phyloP scores from a whole-genome alignment of 2,329 filamentous ascomycete genomes.

The Scedosporium aurantiacum region DNA sequence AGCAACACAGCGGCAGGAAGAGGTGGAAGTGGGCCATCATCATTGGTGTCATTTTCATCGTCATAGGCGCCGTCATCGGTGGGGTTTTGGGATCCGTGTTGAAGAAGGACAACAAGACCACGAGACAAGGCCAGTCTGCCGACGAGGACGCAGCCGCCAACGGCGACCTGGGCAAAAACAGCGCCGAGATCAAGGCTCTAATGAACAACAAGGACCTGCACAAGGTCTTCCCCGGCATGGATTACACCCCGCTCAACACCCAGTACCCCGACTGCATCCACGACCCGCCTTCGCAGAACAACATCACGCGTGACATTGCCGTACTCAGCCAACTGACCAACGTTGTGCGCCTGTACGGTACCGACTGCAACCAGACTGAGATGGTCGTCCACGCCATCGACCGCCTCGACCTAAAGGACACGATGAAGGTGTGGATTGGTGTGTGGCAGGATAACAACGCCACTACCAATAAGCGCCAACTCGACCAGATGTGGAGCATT shows the following conservation, averaged over 20 bases:
- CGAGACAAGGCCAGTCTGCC: constrained; percentile 36
- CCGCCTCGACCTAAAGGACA: constrained; percentile 55
- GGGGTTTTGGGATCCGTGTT: constrained; percentile 66
- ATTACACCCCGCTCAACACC: constrained; percentile 85
- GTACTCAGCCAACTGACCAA: constrained; percentile 86
- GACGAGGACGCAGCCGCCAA: constrained; percentile 49
- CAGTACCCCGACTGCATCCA: constrained; percentile 78
- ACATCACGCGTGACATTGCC: constrained; percentile 82
- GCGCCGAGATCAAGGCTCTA: constrained; percentile 66
- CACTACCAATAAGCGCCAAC: constrained; percentile 74
- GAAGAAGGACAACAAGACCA: constrained; percentile 24
- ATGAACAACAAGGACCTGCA: constrained; percentile 74
- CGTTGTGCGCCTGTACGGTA: constrained; percentile 80
- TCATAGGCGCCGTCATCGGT: constrained; percentile 61
- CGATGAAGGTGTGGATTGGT: constrained; percentile 84
- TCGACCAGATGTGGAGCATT: constrained; percentile 74
- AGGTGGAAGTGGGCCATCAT: constrained; percentile 63
- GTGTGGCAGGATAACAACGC: constrained; percentile 82
- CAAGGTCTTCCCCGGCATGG: constrained; percentile 90
- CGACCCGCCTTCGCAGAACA: constrained; percentile 80
- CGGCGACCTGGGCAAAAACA: constrained; percentile 64
- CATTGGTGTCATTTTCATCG: constrained; percentile 48
- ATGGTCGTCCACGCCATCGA: constrained; percentile 81
- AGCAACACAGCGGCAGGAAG: constrained; percentile 48
- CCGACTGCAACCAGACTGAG: constrained; percentile 94